Evolutionary conservation across 352 stramenopile genomes (phyloP), one percentile per base, ranked within the genome.

Genomic region (Phytophthora chlamydospora): DNA sequence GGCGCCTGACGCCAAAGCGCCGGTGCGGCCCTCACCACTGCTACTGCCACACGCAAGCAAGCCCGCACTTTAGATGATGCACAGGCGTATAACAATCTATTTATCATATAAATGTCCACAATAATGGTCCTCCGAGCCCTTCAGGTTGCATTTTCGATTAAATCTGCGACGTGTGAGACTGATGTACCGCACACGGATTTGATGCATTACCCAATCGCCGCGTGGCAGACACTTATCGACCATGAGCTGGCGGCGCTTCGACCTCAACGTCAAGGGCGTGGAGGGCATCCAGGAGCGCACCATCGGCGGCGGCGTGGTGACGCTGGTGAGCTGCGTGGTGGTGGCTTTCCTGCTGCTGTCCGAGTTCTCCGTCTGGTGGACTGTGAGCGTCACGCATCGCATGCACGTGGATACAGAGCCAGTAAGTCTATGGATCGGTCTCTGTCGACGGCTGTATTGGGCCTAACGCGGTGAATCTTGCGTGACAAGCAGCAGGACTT

Each of bases 241-340:
- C 47, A 70, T 83, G 59, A 76, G 78, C 68, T 91, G 81, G 84
- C 79, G 85, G 67, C 81, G 80, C 62, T 96, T 94, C 66, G 88
- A 96, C 76, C 75, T 94, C 56, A 93, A 96, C 54, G 80, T 82
- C 53, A 96, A 96, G 80, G 88, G 85, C 75, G 81, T 96, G 40
- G 88, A 96, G 66, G 88, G 88, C 68, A 95, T 96, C 67, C 88
- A 96, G 73, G 85, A 93, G 77, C 84, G 84, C 68, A 96, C 87
- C 40, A 89, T 91, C 58, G 80, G 85, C 53, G 87, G 87, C 17
- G 87, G 85, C 29, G 52, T 96, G 40, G 83, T 96, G 52, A 96
- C 87, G 64, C 75, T 96, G 24, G 17, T 94, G 48, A 94, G 85
- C 73, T 90, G 80, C 43, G 51, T 85, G 43, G 73, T 86, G 42